Evolutionary conservation across 169 alveolate species (phyloP), one percentile per base, ranked within the genome.

Genomic region (Cryptosporidium felis): DNA sequence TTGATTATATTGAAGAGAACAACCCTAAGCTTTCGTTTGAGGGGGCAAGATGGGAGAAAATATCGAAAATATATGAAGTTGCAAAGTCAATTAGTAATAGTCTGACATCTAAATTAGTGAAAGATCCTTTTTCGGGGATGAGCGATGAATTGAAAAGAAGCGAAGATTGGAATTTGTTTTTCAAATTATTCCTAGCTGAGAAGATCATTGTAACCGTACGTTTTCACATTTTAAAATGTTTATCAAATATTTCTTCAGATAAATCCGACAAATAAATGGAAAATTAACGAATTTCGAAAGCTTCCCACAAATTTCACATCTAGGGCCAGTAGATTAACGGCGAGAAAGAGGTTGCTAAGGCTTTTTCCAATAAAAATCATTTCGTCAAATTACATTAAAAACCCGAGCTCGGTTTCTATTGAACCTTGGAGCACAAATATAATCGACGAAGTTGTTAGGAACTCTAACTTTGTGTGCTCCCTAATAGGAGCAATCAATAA

Each of bases 101-200:
- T 53, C 30, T 51, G 45, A 59, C 42, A 56, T 16, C 1, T 1
- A 36, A 38, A 8, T 21, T 74, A 18, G 23, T n/a, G 18, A 23
- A 74, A 0, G 65, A 74, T 30, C 56, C 59, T 3, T 28, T 74
- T 18, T 49, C 74, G 51, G 85, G 85, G n/a, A 74, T 74, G 85
- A 74, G 23, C 23, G 41, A 23, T 16, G 67, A 56, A 18, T 28
- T 74, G 21, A 14, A 23, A 2, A 38, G 3, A 38, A 38, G 58
- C 38, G 30, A 34, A 23, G 74, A 74, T 28, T 53, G 66, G 85
- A 32, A 18, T 6, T 34, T 9, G 42, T 74, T 74, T 38, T 21
- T 32, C 58, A 53, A 12, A 58, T 32, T 74, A 12, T 74, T 53
- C 28, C 21, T 53, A 28, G 38, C 51, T 12, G 32, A 49, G 14